These are phyloP conservation scores for Diaporthe citriasiana DNA, from an alignment of 2,329 filamentous ascomycete genomes.

Conservation along the genomic window DNA sequence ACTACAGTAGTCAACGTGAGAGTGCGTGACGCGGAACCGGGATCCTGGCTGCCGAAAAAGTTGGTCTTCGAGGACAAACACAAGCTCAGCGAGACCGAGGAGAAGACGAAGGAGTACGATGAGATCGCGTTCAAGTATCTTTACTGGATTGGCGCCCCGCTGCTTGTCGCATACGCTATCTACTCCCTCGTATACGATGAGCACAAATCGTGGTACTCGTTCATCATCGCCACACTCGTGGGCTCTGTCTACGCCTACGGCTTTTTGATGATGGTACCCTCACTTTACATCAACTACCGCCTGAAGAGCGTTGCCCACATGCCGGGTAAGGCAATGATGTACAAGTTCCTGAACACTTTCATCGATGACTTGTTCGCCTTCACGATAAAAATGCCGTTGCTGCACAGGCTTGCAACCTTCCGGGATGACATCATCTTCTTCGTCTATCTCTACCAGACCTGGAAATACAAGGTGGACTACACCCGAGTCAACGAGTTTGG, in stretches of 20 bases:
- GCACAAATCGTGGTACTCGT: slow-evolving; percentile 99
- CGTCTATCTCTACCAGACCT: slow-evolving; percentile 94
- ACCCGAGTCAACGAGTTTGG: slow-evolving; percentile 97
- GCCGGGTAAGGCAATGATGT: slow-evolving; percentile 96
- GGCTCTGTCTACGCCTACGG: slow-evolving; percentile 98
- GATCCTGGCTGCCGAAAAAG: slow-evolving; percentile 82
- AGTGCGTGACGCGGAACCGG: slow-evolving; percentile 76
- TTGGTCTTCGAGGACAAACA: slow-evolving; percentile 97
- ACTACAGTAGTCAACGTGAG: slow-evolving; percentile 95
- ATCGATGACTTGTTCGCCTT: slow-evolving; percentile 99
- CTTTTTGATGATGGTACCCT: slow-evolving; percentile 99
- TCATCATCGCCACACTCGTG: slow-evolving; percentile 93
- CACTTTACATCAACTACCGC: slow-evolving; percentile 98
- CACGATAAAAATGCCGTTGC: slow-evolving; percentile 98
- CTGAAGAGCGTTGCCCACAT: slow-evolving; percentile 97
- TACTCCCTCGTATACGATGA: slow-evolving; percentile 94
- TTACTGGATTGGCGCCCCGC: slow-evolving; percentile 90
- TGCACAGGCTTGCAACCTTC: slow-evolving; percentile 92
- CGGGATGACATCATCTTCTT: slow-evolving; percentile 99
- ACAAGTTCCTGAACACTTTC: slow-evolving; percentile 99
- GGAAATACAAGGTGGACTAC: slow-evolving; percentile 93
- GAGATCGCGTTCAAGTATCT: slow-evolving; percentile 98
- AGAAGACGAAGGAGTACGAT: slow-evolving; percentile 99
- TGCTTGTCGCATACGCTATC: slow-evolving; percentile 88
- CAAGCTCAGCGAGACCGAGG: slow-evolving; percentile 92